A percentile compares a stretch with the other conserved stretches of the same genome.
These are phyloP conservation scores for Aspergillus awamori DNA, from an alignment of 2,329 filamentous ascomycete genomes.

Conservation along the genomic window DNA sequence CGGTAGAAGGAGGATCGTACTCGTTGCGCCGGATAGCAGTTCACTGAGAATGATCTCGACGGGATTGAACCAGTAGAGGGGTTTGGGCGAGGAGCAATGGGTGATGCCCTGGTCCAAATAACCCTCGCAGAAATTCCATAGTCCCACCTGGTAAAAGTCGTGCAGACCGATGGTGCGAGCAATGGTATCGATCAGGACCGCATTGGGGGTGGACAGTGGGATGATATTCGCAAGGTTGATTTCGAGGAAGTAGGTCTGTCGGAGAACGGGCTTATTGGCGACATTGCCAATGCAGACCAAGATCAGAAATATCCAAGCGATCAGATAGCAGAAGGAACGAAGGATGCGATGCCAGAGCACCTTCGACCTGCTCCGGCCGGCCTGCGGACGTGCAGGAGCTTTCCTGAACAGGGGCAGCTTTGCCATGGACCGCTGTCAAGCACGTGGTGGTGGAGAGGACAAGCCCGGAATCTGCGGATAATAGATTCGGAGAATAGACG, in stretches of 20 bases:
- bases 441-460: neutral
- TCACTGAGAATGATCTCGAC: slow-evolving; percentile 78
- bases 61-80: slow-evolving; percentile 89
- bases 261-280: slow-evolving; percentile 62
- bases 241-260: slow-evolving; percentile 79
- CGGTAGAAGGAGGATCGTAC: slow-evolving; percentile 43
- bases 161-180: slow-evolving; percentile 83
- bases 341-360: slow-evolving; percentile 63
- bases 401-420: slow-evolving; percentile 33
- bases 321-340: slow-evolving; percentile 70
- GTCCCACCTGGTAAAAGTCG: slow-evolving; percentile 89
- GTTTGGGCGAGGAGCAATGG: slow-evolving; percentile 68
- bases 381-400: slow-evolving; percentile 28
- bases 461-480: neutral
- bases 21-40: slow-evolving; percentile 78
- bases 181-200: slow-evolving; percentile 79
- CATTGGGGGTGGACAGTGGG: slow-evolving; percentile 70
- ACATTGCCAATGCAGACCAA: slow-evolving; percentile 80
- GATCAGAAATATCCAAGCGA: slow-evolving; percentile 77
- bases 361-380: slow-evolving; percentile 34
- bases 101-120: slow-evolving; percentile 72
- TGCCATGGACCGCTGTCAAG: slow-evolving; percentile 24
- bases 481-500: neutral
- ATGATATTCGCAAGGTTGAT: slow-evolving; percentile 83
- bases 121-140: slow-evolving; percentile 93